phyloP scores from a whole-genome alignment of 2,329 filamentous ascomycete genomes.

The Pyrenophora graminea region DNA sequence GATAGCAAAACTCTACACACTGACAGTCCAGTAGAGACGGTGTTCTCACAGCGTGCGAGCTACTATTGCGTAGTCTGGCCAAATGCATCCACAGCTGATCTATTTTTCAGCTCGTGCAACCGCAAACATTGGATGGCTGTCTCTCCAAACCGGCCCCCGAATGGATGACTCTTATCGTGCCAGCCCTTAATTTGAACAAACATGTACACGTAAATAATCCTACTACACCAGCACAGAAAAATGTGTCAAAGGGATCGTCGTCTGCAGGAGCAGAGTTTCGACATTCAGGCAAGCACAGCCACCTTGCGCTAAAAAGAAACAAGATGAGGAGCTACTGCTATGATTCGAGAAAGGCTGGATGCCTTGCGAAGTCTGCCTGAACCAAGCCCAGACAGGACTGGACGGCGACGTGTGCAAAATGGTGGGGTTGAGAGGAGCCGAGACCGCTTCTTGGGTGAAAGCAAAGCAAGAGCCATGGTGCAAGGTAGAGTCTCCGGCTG shows the following conservation, averaged over 20 bases:
- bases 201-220: neutral
- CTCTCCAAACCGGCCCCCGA: conserved; percentile 5
- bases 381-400: conserved; percentile 19
- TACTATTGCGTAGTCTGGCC: conserved; percentile 18
- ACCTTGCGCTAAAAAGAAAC: conserved; percentile 35
- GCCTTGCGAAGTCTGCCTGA: conserved; percentile 30
- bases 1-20: conserved; percentile 17
- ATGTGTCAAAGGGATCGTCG: conserved; percentile 13
- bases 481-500: conserved; percentile 11
- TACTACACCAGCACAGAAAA: neutral
- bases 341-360: conserved; percentile 26
- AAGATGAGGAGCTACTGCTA: conserved; percentile 24
- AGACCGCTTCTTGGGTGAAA: conserved; percentile 17
- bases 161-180: neutral
- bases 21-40: conserved; percentile 17
- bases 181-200: neutral
- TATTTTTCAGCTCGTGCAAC: conserved; percentile 29
- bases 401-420: conserved; percentile 15
- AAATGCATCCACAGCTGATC: conserved; percentile 27
- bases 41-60: conserved; percentile 25
- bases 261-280: conserved; percentile 12
- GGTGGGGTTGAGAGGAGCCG: conserved; percentile 12
- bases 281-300: conserved; percentile 32
- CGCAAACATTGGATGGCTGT: conserved; percentile 10
- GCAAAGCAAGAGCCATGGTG: conserved; percentile 18